Evolutionary conservation across 2,329 filamentous ascomycete species (phyloP), one percentile per base, ranked within the genome.

Genomic region (Cercospora citrullina): DNA sequence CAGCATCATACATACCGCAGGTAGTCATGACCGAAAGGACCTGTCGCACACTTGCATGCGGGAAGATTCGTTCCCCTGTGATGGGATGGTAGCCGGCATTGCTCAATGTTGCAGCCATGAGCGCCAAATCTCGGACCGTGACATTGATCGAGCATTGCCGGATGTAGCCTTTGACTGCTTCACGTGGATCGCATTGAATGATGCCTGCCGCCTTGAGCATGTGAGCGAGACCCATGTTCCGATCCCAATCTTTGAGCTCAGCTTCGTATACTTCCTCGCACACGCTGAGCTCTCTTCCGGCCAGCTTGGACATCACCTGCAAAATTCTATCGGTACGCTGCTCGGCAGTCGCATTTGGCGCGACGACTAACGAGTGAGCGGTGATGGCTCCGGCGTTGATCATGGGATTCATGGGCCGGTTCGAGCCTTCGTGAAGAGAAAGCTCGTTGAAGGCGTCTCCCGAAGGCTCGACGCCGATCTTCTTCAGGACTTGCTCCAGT

Each of bases 21-120:
- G 80, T 81, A 0, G 80, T 81, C 79, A 81, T 81, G 64, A 81
- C 77, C 8, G 80, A 81, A 2, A 81, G 73, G 0, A 81, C 79
- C 55, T 81, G 80, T 7, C 80, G 77, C 0, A 81, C 79, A 60
- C 77, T 80, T 2, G 71, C 68, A 3, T 79, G 77, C 0, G 79
- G 77, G 10, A 81, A 81, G 12, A 81, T 77, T 9, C 30, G 57
- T 14, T 80, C 78, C 1, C 74, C 74, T 0, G 76, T 78, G 5
- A 75, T 63, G 1, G 80, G 80, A 28, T 81, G 77, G 2, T 78
- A 73, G 5, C 80, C 80, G 1, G 73, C 78, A 64, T 81, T 81
- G 71, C 75, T 75, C 9, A 81, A 75, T 0, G 78, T 80, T 1
- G 79, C 78, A 4, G 80, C 79, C 80, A 81, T 81, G 66, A 80